A percentile compares a stretch with the other conserved stretches of the same genome.
Conservation (phyloP, 768 basidiomycete species). For the Mycena leptocephala region DNA sequence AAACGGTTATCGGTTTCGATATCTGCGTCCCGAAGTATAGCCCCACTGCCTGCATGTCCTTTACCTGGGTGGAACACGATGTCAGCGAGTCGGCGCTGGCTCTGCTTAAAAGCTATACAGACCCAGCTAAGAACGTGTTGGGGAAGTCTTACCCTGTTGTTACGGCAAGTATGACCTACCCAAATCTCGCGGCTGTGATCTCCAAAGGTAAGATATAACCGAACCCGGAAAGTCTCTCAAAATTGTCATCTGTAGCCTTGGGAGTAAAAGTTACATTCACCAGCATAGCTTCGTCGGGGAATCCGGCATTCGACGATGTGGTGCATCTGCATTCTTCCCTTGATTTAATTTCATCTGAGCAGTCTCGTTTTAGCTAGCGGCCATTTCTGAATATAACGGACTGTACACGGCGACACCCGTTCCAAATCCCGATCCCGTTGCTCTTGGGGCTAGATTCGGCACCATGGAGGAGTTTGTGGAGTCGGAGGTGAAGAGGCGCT, state of each 20-base stretch:
- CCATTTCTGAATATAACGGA: slow-evolving; percentile 14
- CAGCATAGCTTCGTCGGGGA: background rate
- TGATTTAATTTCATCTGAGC: background rate
- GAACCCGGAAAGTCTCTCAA: background rate
- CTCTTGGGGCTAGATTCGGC: slow-evolving; percentile 10
- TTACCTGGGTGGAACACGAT: slow-evolving; percentile 10
- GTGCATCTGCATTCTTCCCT: background rate
- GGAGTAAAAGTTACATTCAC: slow-evolving; percentile 12
- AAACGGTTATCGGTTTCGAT: slow-evolving; percentile 4
- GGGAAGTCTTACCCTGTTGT: slow-evolving; percentile 19
- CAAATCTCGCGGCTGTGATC: background rate
- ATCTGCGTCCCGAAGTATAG: background rate
- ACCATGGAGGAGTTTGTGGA: slow-evolving; percentile 23
- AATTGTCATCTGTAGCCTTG: slow-evolving; percentile 37
- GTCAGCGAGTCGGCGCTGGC: background rate
- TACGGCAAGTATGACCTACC: background rate
- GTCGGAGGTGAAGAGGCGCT: slow-evolving; percentile 14
- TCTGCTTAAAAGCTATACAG: background rate
- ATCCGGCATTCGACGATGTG: background rate
- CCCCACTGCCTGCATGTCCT: background rate
- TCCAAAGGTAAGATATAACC: background rate
- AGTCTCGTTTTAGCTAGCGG: background rate
- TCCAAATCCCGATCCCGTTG: slow-evolving; percentile 19
- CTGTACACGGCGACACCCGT: slow-evolving; percentile 4
- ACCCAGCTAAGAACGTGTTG: background rate